These are phyloP conservation scores for Fusarium anguioides DNA, from an alignment of 2,329 filamentous ascomycete genomes.

Conservation along the genomic window DNA sequence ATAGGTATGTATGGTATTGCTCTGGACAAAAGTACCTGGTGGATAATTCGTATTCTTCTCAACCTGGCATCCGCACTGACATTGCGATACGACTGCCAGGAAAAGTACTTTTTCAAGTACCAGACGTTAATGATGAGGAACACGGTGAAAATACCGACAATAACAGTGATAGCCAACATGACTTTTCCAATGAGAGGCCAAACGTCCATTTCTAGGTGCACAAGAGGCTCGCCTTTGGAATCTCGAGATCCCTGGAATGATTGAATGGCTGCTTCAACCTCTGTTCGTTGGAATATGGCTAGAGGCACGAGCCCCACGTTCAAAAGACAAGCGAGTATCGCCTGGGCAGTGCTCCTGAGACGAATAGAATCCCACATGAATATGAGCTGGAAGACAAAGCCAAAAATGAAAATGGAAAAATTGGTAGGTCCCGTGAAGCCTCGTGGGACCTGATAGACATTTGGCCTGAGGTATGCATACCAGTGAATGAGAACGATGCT, in stretches of 20 bases:
- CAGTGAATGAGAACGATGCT: not conserved
- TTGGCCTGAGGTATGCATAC: slow-evolving; percentile 1
- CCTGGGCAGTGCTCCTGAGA: slow-evolving; percentile 11
- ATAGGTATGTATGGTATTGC: too few relatives aligned
- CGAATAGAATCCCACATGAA: slow-evolving; percentile 14
- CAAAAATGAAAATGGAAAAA: slow-evolving; percentile 3
- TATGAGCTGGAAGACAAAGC: not conserved
- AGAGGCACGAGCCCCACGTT: slow-evolving; percentile 4
- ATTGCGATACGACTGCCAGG: slow-evolving; percentile 15
- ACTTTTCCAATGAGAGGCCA: not conserved
- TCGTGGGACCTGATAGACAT: not conserved
- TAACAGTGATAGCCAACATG: not conserved
- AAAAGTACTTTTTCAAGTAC: slow-evolving; percentile 12
- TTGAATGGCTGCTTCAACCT: not conserved
- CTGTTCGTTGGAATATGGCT: not conserved
- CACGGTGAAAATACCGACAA: not conserved
- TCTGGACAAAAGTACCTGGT: not conserved
- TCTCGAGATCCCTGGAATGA: not conserved
- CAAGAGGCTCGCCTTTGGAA: not conserved
- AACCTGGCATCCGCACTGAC: slow-evolving; percentile 6
- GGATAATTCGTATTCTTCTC: slow-evolving; percentile 5
- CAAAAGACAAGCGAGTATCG: not conserved
- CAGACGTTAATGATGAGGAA: not conserved
- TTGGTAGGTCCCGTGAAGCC: slow-evolving; percentile 2
- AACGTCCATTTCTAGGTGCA: not conserved